Conservation (phyloP, 75 land plant genomes). For the Cryptomeria japonica region DNA sequence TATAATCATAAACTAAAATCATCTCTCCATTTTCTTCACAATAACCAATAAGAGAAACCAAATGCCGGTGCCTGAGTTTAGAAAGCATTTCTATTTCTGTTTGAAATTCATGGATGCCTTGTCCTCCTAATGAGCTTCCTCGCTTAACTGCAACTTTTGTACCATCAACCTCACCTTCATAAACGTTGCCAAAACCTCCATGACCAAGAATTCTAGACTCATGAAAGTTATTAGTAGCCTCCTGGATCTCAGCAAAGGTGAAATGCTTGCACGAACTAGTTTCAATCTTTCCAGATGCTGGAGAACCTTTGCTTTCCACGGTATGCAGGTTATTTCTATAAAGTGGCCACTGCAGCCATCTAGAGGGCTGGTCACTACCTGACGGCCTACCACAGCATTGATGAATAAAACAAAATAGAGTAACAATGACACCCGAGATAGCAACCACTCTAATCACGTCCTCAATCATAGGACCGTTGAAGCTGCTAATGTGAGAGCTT, state of each 20-base stretch:
- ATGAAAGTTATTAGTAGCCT: constrained; percentile 83
- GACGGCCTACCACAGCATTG: no score
- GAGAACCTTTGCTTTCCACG: no score
- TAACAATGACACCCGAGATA: constrained; percentile 5
- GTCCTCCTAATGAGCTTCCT: constrained; percentile 53
- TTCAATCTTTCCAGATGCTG: no score
- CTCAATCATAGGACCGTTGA: constrained; percentile 11
- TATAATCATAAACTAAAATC: constrained; percentile 81
- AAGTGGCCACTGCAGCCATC: no score
- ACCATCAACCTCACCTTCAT: constrained; percentile 49
- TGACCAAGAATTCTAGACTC: constrained; percentile 79
- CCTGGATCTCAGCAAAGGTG: constrained; percentile 77
- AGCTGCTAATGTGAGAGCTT: no score
- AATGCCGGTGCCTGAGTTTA: constrained; percentile 61
- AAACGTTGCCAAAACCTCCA: constrained; percentile 82
- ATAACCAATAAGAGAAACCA: constrained; percentile 72
- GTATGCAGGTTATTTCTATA: no score
- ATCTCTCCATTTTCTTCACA: constrained; percentile 79
- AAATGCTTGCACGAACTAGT: constrained; percentile 77
- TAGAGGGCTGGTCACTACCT: constrained; percentile 5
- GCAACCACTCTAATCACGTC: constrained; percentile 21
- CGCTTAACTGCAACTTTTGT: constrained; percentile 64
- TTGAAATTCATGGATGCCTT: constrained; percentile 62
- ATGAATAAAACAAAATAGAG: constrained; percentile 10
- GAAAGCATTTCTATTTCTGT: constrained; percentile 77